Conservation (phyloP, 169 alveolate species). For the Babesia bovis region DNA sequence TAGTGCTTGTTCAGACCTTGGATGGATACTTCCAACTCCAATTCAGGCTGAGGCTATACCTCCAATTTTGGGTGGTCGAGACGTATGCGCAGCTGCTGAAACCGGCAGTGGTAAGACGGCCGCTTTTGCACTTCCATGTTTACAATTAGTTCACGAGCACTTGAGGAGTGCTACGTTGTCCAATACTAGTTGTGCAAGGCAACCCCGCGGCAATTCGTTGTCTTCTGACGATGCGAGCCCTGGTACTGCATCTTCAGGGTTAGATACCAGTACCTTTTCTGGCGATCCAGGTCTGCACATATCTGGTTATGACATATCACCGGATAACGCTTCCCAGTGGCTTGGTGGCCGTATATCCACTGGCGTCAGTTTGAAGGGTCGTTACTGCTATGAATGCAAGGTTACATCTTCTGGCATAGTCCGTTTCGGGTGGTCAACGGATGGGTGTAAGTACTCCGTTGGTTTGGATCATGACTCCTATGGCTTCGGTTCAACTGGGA, state of each 20-base stretch:
- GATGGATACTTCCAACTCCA: constrained; percentile 91
- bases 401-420: background rate
- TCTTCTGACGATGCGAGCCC: background rate
- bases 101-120: constrained; percentile 95
- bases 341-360: constrained; percentile 7
- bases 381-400: constrained; percentile 11
- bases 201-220: background rate
- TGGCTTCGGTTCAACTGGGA: constrained; percentile 25
- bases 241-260: background rate
- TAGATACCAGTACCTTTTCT: background rate
- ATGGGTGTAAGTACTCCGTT: background rate
- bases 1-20: constrained; percentile 86
- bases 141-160: constrained; percentile 77
- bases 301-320: background rate
- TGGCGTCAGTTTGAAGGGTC: background rate
- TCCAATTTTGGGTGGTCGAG: constrained; percentile 89
- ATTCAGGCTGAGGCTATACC: constrained; percentile 93
- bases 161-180: background rate
- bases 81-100: constrained; percentile 97
- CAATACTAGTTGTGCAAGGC: background rate
- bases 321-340: constrained; percentile 2
- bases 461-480: constrained; percentile 8
- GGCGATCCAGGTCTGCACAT: background rate
- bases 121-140: constrained; percentile 93
- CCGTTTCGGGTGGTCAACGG: constrained; percentile 16